Evolutionary conservation across 495 filamentous ascomycete species (phyloP), one percentile per base, ranked within the genome.

Genomic region (Penicillium canariense): DNA sequence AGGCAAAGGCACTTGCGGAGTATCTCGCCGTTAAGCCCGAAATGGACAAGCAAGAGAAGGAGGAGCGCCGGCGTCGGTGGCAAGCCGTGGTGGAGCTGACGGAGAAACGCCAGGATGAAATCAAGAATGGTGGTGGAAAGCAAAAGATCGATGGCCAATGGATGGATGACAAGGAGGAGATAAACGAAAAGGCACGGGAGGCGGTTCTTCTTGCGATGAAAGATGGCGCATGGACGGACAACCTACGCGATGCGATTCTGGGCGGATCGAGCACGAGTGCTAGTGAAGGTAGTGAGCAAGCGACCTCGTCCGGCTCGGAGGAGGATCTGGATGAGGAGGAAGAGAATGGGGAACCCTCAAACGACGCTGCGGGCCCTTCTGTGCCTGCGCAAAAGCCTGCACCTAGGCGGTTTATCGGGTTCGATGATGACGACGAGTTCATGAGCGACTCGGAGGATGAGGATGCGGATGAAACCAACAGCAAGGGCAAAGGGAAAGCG

Each of bases 1-100:
- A 97, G 62, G 94, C 95, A 15, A 98, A 97, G 68, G 87, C 89
- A 3, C 78, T 98, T 27, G 92, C 95, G 0, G 93, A 97, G 67
- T 97, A 96, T 66, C 80, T 97, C 2, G 91, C 94, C 11, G 85
- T 94, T 49, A 97, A 97, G 67, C 94, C 95, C 0, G 94, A 96
- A 52, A 96, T 97, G 91, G 94, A 96, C 52, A 84, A 85, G 61
- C 87, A 87, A 64, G 93, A 96, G 66, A 90, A 91, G 54, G 91
- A 95, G 65, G 87, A 87, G 68, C 81, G 90, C 38, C 77, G 85
- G 40, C 81, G 85, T 68, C 70, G 90, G 40, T 96, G 91, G 89
- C 82, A 93, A 68, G 80, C 89, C 53, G 85, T 97, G 25, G 86
- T 96, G 31, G 90, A 90, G 18, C 75, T 84, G 46, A 86, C 91